These are phyloP conservation scores for Emergomyces pasteurianus DNA, from an alignment of 2,329 filamentous ascomycete genomes.

Conservation along the genomic window DNA sequence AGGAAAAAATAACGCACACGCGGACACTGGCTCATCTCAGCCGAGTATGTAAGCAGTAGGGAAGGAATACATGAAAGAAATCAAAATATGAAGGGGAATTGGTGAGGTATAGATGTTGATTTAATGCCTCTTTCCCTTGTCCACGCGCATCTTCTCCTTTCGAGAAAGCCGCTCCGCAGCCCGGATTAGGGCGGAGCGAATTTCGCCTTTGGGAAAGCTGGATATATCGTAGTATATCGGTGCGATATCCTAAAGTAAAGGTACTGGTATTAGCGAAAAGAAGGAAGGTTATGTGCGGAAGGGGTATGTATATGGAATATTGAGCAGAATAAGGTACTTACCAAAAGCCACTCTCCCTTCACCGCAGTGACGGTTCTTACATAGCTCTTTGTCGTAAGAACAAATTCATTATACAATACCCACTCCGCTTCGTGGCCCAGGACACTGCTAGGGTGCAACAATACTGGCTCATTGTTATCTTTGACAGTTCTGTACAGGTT, in stretches of 20 bases:
- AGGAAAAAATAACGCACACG: not conserved
- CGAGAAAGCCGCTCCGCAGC: conserved; percentile 44
- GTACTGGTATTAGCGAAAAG: not conserved
- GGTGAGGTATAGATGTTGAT: not conserved
- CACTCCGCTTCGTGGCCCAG: conserved; percentile 82
- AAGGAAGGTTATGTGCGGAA: not conserved
- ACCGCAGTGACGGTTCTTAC: conserved; percentile 88
- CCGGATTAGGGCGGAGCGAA: conserved; percentile 54
- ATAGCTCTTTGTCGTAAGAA: conserved; percentile 96
- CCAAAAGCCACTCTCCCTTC: conserved; percentile 85
- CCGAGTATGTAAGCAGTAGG: not conserved
- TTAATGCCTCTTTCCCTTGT: conserved; percentile 21
- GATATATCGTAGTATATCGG: conserved; percentile 83
- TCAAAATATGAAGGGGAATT: not conserved
- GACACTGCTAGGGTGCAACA: conserved; percentile 88
- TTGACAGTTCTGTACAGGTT: conserved; percentile 82
- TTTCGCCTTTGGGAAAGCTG: conserved; percentile 71
- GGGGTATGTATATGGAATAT: not conserved
- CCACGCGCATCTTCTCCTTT: conserved; percentile 39
- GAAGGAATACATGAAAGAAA: not conserved
- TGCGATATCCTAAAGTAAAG: conserved; percentile 62
- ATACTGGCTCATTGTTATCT: conserved; percentile 75
- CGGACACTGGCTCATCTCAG: not conserved
- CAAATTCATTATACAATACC: conserved; percentile 98
- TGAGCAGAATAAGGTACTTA: conserved; percentile 37